These are phyloP conservation scores for Diaporthe humulicola DNA, from an alignment of 2,329 filamentous ascomycete species.

Conservation along the genomic window DNA sequence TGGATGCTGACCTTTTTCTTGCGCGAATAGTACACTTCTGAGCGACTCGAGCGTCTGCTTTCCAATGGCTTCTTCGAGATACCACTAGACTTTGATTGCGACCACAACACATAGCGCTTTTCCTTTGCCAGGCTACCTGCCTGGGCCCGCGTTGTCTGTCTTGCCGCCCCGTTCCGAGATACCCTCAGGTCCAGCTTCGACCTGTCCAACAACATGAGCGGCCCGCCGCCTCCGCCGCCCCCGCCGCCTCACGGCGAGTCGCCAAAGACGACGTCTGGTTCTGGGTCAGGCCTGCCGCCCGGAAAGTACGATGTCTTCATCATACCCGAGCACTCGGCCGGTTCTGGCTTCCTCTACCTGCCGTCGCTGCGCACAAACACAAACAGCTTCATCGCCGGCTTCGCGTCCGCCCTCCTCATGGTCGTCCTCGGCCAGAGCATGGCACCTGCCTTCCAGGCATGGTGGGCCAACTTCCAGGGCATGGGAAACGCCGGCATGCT, in stretches of 20 bases:
- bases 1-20: constrained; percentile 12
- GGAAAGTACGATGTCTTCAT: constrained; percentile 99
- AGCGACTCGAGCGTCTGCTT: constrained; percentile 40
- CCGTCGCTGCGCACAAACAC: constrained; percentile 87
- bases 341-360: constrained; percentile 92
- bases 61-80: constrained; percentile 53
- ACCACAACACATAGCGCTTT: constrained; percentile 31
- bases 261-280: constrained; percentile 73
- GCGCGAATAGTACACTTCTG: constrained; percentile 1
- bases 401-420: constrained; percentile 79
- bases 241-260: constrained; percentile 88
- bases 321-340: constrained; percentile 91
- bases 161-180: neutral
- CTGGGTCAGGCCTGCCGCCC: constrained; percentile 77
- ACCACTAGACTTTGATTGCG: constrained; percentile 50
- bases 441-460: constrained; percentile 79
- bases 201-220: constrained; percentile 56
- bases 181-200: constrained; percentile 11
- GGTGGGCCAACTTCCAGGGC: constrained; percentile 79
- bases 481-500: constrained; percentile 81
- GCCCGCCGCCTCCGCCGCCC: constrained; percentile 78
- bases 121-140: constrained; percentile 1
- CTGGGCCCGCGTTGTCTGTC: neutral
- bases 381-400: constrained; percentile 93
- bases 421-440: constrained; percentile 81